Evolutionary conservation across 176 grass and related monocot genomes (phyloP), one percentile per base, ranked within the genome.

Genomic region (Bromus sterilis): DNA sequence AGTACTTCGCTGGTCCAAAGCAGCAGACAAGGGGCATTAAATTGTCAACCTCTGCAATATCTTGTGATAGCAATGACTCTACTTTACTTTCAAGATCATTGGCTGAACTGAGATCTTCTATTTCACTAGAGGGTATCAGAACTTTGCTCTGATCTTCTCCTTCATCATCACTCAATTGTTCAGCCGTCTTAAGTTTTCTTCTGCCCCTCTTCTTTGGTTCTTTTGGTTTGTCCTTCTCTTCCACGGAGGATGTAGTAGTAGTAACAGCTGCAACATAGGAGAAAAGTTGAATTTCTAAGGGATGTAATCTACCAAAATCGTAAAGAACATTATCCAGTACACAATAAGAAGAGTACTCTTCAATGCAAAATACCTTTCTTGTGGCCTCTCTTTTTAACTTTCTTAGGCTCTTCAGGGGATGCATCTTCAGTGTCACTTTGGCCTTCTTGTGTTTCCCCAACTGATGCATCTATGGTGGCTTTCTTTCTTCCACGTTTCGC

Each of bases 1-100:
- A 80, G 75, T 74, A 81, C 79, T 91, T 94, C 5, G 92, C 90
- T 8, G 90, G 79, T 77, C 95, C 92, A 80, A 98, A 98, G 86
- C 95, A 94, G 71, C 88, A 88, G 33, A 98, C 88, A 16, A 98
- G 90, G 16, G 95, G 92, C 1, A 30, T 56, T 53, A 86, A 86
- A 86, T 69, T 88, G 59, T 75, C 84, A 55, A 85, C 51, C 16
- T 84, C 86, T 70, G 24, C 83, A 83, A 44, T 69, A 77, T 89
- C 89, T 28, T 91, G 76, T 71, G 74, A 28, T 41, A 85, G n/a
- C 6, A 76, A 76, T 16, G 80, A 34, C 32, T 84, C 89, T 62
- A 91, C 66, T 87, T 86, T 78, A 78, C 34, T 87, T 32, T 72
- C 74, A 33, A 82, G 15, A 80, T 82, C 15, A 15, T 69, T 63